phyloP scores from a whole-genome alignment of 805 yeast genomes.

The Saccharomycopsis malanga region DNA sequence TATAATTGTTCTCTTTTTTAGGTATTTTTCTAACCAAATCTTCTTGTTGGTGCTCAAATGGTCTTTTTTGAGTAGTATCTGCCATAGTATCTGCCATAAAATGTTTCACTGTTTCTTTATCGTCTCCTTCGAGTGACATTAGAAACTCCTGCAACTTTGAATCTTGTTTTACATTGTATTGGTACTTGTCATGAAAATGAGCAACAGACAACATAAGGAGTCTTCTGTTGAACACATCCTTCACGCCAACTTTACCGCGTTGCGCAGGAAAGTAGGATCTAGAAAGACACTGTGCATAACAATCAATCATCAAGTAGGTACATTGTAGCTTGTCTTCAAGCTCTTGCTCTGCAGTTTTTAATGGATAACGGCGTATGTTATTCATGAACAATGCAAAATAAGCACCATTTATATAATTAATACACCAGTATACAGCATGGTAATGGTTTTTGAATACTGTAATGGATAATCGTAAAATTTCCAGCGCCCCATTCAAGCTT shows the following conservation, averaged over 20 bases:
- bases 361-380: not conserved
- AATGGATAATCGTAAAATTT: slow-evolving; percentile 3
- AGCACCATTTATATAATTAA: slow-evolving; percentile 10
- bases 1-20: no score
- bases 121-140: no score
- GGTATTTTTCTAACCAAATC: no score
- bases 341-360: not conserved
- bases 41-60: no score
- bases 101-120: no score
- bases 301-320: slow-evolving; percentile 14
- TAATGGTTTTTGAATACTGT: not conserved
- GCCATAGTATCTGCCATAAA: no score
- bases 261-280: not conserved
- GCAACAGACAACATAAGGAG: slow-evolving; percentile 14
- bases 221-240: slow-evolving; percentile 12
- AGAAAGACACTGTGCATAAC: slow-evolving; percentile 2
- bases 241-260: slow-evolving; percentile 3
- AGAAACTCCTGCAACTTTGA: slow-evolving; percentile 2
- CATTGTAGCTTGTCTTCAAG: slow-evolving; percentile 7
- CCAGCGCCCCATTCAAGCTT: slow-evolving; percentile 4
- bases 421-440: slow-evolving; percentile 9
- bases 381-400: slow-evolving; percentile 14
- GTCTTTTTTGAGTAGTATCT: no score
- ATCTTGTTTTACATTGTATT: slow-evolving; percentile 10
- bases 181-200: slow-evolving; percentile 4